Evolutionary conservation across 2,329 filamentous ascomycete genomes (phyloP), one percentile per base, ranked within the genome.

Genomic region (Diplodia mutila): DNA sequence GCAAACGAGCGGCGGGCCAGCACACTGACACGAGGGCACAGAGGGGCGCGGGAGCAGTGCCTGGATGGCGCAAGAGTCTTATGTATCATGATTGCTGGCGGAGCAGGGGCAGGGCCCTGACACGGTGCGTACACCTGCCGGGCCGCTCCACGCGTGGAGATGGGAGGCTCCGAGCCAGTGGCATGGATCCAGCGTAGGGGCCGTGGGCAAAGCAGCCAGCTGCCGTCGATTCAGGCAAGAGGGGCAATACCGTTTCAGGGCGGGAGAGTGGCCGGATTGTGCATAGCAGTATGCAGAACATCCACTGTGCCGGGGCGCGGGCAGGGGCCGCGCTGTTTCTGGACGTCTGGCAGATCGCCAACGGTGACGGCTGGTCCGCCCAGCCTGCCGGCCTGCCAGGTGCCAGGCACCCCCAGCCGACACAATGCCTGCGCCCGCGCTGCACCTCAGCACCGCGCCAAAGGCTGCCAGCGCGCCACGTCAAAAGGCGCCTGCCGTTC

Each of bases 91-190:
- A 42, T 42, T 21, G 7, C 23, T 12, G 54, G 21, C 11, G 53
- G 12, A 46, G 57, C 57, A 61, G 57, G 57, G 57, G 57, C 57
- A 32, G 53, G 34, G 53, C 32, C 7, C 53, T 61, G 39, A n/a
- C 55, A 48, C 53, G 32, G 53, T 57, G 53, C 53, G 18, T 42
- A 39, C 52, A 12, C n/a, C 29, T 8, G 39, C 57, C 57, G 57
- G 57, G 39, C 57, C 57, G 57, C 57, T 61, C 57, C 57, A 61
- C 57, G 57, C 57, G 57, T 61, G 57, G 57, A 61, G 57, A 61
- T 48, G 57, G 57, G 29, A 32, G 52, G 25, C 52, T n/a, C 52
- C 52, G 46, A 21, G n/a, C n/a, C 34, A 21, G 37, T 21, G 55
- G 14, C 55, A 29, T 61, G 55, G 55, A 9, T 14, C 37, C 29